Evolutionary conservation across 106 monocot species (phyloP).

Genomic region (Vanilla planifolia): DNA sequence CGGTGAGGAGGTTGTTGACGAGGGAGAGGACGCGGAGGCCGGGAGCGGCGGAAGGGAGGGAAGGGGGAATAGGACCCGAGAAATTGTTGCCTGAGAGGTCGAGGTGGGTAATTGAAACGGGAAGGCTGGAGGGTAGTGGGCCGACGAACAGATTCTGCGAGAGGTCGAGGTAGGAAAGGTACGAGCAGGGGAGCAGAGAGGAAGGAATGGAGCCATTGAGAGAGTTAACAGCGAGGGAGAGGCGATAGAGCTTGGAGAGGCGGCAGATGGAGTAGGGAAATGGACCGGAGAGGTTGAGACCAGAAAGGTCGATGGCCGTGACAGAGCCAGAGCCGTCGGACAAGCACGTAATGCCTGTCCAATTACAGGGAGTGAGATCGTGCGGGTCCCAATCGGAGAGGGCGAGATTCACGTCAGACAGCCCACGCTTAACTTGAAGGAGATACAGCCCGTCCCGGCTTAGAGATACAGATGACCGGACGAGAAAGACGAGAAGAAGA

Average conservation of each 20-base stretch:
- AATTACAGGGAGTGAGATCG: conserved; percentile 32
- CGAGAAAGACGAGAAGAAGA: too few relatives aligned
- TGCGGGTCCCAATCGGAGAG: conserved; percentile 39
- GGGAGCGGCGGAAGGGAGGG: conserved; percentile 28
- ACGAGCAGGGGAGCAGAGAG: conserved; percentile 32
- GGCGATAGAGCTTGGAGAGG: conserved; percentile 34
- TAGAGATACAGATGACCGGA: too few relatives aligned
- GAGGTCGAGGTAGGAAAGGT: conserved; percentile 53
- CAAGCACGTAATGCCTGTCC: conserved; percentile 34
- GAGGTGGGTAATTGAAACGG: conserved; percentile 35
- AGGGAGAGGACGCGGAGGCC: conserved; percentile 30
- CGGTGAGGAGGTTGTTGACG: conserved; percentile 24
- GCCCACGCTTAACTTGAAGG: conserved; percentile 17
- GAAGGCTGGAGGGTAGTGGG: conserved; percentile 23
- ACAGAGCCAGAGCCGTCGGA: conserved; percentile 3
- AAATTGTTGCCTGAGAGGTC: conserved; percentile 58
- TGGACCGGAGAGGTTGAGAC: conserved; percentile 22
- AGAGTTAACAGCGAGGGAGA: conserved; percentile 47
- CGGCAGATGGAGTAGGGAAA: conserved; percentile 40
- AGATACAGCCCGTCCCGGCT: conserved; percentile 23
- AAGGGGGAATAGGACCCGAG: conserved; percentile 44
- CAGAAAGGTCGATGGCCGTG: conserved; percentile 17
- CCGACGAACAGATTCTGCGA: conserved; percentile 44
- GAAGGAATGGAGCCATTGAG: conserved; percentile 34
- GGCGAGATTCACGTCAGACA: conserved; percentile 19